Percentiles rank a stretch among this genome's conserved stretches.
Evolutionary conservation across 345 rosid genomes (phyloP).

Genomic region (Arabis alpina): DNA sequence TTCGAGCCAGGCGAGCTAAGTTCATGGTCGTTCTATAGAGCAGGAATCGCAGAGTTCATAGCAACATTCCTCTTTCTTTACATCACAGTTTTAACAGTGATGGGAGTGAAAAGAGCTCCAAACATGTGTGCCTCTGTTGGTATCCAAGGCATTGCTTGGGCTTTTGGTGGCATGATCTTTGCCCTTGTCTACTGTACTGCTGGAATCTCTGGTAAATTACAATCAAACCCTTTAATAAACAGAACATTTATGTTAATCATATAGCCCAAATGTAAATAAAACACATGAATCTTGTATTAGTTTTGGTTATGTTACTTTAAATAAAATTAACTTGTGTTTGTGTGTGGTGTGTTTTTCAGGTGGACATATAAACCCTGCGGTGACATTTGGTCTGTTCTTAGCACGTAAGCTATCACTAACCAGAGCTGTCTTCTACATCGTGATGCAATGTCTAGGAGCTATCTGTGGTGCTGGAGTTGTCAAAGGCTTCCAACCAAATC

Average conservation of each 20-base stretch:
- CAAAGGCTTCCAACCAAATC: constrained; percentile 46
- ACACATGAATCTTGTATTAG: no score
- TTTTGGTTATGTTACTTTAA: no score
- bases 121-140: constrained; percentile 53
- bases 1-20: constrained; percentile 49
- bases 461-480: constrained; percentile 55
- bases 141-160: constrained; percentile 56
- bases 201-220: constrained; percentile 48
- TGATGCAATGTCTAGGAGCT: constrained; percentile 54
- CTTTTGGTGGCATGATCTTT: constrained; percentile 58
- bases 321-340: no score
- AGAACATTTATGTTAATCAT: no score
- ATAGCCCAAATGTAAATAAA: no score
- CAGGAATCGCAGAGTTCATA: constrained; percentile 48
- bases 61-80: constrained; percentile 46
- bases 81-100: constrained; percentile 49
- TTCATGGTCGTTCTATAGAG: constrained; percentile 53
- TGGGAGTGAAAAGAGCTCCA: constrained; percentile 49
- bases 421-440: constrained; percentile 46
- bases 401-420: constrained; percentile 47
- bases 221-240: no score
- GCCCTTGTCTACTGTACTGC: constrained; percentile 57
- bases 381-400: constrained; percentile 48
- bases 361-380: constrained; percentile 55
- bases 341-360: constrained; percentile 29